Evolutionary conservation across 148 eudicot genomes (phyloP), one percentile per base, ranked within the genome.

Genomic region (Fagopyrum homotropicum): DNA sequence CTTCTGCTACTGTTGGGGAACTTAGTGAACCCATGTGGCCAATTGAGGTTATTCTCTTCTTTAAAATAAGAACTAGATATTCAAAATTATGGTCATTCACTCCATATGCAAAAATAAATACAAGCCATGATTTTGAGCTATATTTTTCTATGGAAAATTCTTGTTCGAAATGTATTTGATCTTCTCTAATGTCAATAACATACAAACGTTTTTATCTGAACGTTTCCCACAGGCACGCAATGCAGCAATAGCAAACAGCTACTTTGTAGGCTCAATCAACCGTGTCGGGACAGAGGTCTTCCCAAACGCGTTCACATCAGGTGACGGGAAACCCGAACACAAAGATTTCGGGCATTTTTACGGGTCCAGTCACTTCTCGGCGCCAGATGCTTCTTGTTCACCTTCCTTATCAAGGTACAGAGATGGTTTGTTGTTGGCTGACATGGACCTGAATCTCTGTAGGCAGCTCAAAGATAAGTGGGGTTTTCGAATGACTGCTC

Each of bases 1-100:
- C 98, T 2, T 91, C 97, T 66, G 98, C 98, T 61, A 94, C 97
- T 72, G 98, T 94, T 82, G 97, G 97, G 73, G 92, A 89, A 82
- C 97, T 94, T 80, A 94, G 97, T 74, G 98, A 94, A 83, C 98
- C 97, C 43, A 94, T 94, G 98, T 94, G 98, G 98, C 92, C 98
- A 54, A 89, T 94, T 64, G 98, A 94, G 98, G 98, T 94, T 47
- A 19, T 47, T 60, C 29, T 69, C 5, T 63, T 57, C 35, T 6
- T 7, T 1, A 57, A 57, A 22, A 57, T 0, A 57, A 19, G 11
- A 57, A 19, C 7, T 17, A 1, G 4, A 7, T 16, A 17, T 26
- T 56, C 8, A 17, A 56, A 56, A 56, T 12, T 15, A 56, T 56
- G 22, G 19, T 29, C 30, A 6, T 57, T 57, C 63, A 57, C 17